These are phyloP conservation scores for Platanthera guangdongensis DNA, from an alignment of 106 monocot genomes.

Conservation along the genomic window DNA sequence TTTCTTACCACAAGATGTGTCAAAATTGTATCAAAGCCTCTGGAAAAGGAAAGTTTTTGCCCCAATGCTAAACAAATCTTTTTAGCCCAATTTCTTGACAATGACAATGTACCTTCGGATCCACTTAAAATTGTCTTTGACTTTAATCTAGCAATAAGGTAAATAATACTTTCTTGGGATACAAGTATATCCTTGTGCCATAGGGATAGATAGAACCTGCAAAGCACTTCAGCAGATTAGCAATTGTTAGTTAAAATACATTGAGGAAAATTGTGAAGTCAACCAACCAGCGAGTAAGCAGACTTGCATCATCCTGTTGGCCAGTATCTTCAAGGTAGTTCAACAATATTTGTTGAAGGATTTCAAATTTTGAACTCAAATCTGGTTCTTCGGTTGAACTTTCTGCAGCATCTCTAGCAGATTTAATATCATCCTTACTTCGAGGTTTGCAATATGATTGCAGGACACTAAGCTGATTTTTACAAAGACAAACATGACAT, in stretches of 20 bases:
- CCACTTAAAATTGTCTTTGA: conserved; percentile 73
- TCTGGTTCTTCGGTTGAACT: conserved; percentile 16
- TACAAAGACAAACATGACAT: conserved; percentile 74
- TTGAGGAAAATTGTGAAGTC: neutral
- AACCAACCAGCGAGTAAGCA: conserved; percentile 83
- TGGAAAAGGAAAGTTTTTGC: conserved; percentile 84
- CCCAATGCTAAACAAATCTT: conserved; percentile 73
- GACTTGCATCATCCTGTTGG: conserved; percentile 55
- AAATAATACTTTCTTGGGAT: conserved; percentile 49
- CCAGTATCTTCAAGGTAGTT: conserved; percentile 72
- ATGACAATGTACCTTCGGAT: conserved; percentile 28
- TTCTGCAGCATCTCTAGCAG: conserved; percentile 10
- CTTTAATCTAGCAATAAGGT: conserved; percentile 75
- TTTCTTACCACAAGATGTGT: conserved; percentile 57
- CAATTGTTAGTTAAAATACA: conserved; percentile 1
- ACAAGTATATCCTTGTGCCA: conserved; percentile 85
- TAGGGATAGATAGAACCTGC: conserved; percentile 86
- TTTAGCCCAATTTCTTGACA: conserved; percentile 78
- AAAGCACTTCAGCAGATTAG: conserved; percentile 16
- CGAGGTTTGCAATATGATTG: conserved; percentile 54
- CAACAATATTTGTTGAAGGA: conserved; percentile 83
- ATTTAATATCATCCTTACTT: conserved; percentile 33
- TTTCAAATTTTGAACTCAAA: conserved; percentile 32
- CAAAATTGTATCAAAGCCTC: conserved; percentile 96
- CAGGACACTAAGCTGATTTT: conserved; percentile 61